Conservation (phyloP, 805 yeast species). For the Candida montana region DNA sequence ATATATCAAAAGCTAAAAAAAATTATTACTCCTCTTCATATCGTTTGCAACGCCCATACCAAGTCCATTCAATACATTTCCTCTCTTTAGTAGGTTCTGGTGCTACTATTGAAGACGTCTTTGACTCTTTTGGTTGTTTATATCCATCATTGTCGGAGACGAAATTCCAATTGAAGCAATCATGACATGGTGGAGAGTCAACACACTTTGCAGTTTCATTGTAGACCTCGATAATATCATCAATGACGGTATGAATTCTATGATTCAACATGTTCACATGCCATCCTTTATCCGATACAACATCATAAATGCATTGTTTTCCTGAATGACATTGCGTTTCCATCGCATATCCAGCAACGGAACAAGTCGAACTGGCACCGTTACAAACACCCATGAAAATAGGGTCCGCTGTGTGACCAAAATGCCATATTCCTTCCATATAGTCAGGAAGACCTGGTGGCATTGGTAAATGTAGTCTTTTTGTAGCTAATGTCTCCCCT, state of each 20-base stretch:
- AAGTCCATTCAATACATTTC: conserved; percentile 26
- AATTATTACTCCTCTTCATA: conserved; percentile 21
- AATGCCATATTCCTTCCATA: conserved; percentile 85
- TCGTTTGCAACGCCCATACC: conserved; percentile 60
- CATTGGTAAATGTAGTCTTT: conserved; percentile 80
- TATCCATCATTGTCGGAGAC: conserved; percentile 36
- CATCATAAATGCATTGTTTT: conserved; percentile 79
- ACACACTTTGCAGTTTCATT: conserved; percentile 73
- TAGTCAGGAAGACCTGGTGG: conserved; percentile 85
- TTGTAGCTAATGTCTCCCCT: conserved; percentile 80
- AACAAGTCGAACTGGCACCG: conserved; percentile 86
- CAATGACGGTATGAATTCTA: conserved; percentile 85
- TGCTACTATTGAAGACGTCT: not conserved
- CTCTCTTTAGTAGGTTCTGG: conserved; percentile 21
- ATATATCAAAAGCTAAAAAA: no score
- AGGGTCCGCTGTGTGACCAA: conserved; percentile 97
- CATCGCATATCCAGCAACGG: conserved; percentile 94
- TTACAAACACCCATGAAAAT: conserved; percentile 94
- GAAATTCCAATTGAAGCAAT: conserved; percentile 86
- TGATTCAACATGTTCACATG: conserved; percentile 83
- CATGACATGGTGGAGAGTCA: conserved; percentile 78
- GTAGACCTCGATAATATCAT: conserved; percentile 64
- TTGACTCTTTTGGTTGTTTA: conserved; percentile 1
- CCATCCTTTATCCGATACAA: conserved; percentile 88
- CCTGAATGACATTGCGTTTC: conserved; percentile 95